phyloP scores from a whole-genome alignment of 2,329 filamentous ascomycete species.

The Xenosphaeropsis pyriputrescens region DNA sequence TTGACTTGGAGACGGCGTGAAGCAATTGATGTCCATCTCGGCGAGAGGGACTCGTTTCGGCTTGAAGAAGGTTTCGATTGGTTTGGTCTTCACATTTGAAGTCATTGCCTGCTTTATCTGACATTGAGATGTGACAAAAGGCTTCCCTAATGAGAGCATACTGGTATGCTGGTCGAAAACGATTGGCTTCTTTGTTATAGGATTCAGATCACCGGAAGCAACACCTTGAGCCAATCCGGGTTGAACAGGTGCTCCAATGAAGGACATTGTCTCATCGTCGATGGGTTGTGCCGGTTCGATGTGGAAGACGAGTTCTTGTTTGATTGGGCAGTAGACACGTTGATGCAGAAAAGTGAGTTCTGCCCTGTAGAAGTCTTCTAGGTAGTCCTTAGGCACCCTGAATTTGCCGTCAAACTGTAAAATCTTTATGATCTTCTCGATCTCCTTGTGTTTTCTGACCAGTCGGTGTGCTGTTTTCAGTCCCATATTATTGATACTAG shows the following conservation, averaged over 20 bases:
- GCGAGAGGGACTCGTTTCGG: conserved; percentile 46
- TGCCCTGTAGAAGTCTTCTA: conserved; percentile 69
- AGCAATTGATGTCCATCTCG: conserved; percentile 52
- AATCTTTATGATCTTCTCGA: conserved; percentile 69
- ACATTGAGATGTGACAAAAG: conserved; percentile 7
- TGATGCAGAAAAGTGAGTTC: conserved; percentile 91
- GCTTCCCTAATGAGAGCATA: conserved; percentile 7
- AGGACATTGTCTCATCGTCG: conserved; percentile 58
- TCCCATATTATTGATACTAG: conserved; percentile 71
- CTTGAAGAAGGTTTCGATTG: conserved; percentile 53
- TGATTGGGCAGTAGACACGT: conserved; percentile 76
- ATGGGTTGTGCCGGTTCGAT: conserved; percentile 50
- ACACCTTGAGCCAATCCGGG: conserved; percentile 57
- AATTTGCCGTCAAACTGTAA: conserved; percentile 83
- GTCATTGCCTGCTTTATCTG: conserved; percentile 10
- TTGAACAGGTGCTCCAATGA: conserved; percentile 63
- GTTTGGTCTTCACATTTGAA: conserved; percentile 42
- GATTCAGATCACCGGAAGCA: conserved; percentile 71
- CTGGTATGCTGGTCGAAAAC: conserved; percentile 15
- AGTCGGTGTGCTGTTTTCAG: conserved; percentile 87
- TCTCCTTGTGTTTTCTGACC: conserved; percentile 77
- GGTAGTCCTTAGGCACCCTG: conserved; percentile 65
- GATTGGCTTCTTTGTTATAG: conserved; percentile 63
- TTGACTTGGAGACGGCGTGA: conserved; percentile 52
- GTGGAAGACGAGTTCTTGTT: conserved; percentile 58